A percentile compares a stretch with the other conserved stretches of the same genome.
These are phyloP conservation scores for Trichoderma harzianum DNA, from an alignment of 2,329 filamentous ascomycete genomes.

Conservation along the genomic window DNA sequence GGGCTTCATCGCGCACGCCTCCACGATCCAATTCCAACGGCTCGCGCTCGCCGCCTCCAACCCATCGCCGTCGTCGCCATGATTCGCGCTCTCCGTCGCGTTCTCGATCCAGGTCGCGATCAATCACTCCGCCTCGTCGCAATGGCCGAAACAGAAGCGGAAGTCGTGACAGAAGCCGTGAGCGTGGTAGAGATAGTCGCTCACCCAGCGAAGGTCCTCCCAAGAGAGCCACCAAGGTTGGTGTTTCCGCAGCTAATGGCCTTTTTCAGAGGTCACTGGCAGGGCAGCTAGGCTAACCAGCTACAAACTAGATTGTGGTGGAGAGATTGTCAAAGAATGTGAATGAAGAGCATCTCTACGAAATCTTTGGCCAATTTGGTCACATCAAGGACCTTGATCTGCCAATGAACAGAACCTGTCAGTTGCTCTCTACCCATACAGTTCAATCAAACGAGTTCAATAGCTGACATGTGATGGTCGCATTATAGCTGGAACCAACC, in stretches of 20 bases:
- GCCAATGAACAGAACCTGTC: conserved; percentile 83
- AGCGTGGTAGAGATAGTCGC: conserved; percentile 34
- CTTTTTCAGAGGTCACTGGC: background rate
- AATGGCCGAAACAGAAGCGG: conserved; percentile 32
- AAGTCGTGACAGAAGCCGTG: conserved; percentile 34
- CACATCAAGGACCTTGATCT: conserved; percentile 83
- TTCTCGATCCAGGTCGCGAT: conserved; percentile 27
- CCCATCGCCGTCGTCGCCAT: conserved; percentile 28
- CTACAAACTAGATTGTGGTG: conserved; percentile 74
- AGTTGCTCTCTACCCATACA: conserved; percentile 28
- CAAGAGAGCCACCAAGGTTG: conserved; percentile 52
- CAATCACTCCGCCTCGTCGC: conserved; percentile 31
- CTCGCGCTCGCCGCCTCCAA: conserved; percentile 31
- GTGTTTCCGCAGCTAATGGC: conserved; percentile 15
- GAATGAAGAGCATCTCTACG: conserved; percentile 78
- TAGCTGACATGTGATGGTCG: background rate
- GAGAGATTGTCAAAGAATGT: conserved; percentile 96
- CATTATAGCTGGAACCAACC: conserved; percentile 72
- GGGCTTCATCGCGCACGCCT: conserved; percentile 36
- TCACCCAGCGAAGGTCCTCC: conserved; percentile 39
- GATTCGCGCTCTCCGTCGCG: conserved; percentile 32
- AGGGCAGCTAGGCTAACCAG: background rate
- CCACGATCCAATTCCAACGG: conserved; percentile 34
- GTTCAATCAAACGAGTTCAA: background rate
- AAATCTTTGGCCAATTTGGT: conserved; percentile 90